Evolutionary conservation across 768 basidiomycete species (phyloP), one percentile per base, ranked within the genome.

Genomic region (Termitomyces sp.): DNA sequence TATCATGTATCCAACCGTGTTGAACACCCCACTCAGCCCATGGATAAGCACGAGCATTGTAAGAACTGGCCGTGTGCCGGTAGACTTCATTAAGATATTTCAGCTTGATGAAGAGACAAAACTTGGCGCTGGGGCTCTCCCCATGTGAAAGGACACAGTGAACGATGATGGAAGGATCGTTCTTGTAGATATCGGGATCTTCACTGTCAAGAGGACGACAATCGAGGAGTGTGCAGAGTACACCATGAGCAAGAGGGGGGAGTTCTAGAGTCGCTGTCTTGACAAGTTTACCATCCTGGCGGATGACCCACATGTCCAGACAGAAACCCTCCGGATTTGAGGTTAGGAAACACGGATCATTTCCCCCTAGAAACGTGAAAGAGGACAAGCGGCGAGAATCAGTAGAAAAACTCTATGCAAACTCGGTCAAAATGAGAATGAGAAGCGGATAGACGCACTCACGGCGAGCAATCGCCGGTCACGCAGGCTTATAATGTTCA

Each of bases 251-350:
- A 27, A 56, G 55, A 42, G 38, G 40, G 43, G 55, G 55, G 37
- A 50, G 55, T n/a, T 12, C 47, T 27, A 56, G n/a, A 31, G 37
- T 35, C 16, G 55, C 38, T 27, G n/a, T 56, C 25, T 56, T 48
- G 23, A 42, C 16, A 41, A 56, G 16, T 19, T 42, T 40, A 6
- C 40, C 21, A 34, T 49, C 41, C 25, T 43, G 12, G 21, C 23
- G 17, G 14, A 56, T 46, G 21, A 32, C 5, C 47, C 55, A 50
- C 12, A 50, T 11, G 8, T 56, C 55, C 48, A 56, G 21, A 27
- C 19, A 43, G 31, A 49, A 49, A 14, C 21, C 23, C 27, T 32
- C 38, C 7, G 40, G 37, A 12, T 50, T 56, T 16, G 55, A 38
- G 23, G 47, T 49, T 25, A 56, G 16, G 19, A 50, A 41, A 42